These are phyloP conservation scores for Boletus speciosus DNA, from an alignment of 768 basidiomycete genomes.

Conservation along the genomic window DNA sequence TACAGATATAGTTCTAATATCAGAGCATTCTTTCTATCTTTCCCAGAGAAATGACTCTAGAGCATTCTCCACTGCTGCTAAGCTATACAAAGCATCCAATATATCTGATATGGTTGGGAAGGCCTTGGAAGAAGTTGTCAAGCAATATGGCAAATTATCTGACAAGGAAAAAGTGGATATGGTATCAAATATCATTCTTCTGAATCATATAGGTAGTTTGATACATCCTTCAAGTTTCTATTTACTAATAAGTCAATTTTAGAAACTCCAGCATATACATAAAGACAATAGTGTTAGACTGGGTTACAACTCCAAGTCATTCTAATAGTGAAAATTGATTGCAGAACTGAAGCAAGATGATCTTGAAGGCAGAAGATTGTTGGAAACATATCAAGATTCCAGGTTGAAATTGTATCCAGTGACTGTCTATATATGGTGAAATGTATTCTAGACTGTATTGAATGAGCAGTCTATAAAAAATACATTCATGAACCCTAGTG, in stretches of 20 bases:
- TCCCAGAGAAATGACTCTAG: background rate
- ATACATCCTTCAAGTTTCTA: background rate
- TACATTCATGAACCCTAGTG: no score
- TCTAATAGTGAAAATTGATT: background rate
- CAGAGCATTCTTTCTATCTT: background rate
- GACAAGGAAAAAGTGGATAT: background rate
- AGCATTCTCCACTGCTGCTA: background rate
- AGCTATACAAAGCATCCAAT: background rate
- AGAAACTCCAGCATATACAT: no score
- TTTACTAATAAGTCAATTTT: no score
- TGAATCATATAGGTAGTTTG: background rate
- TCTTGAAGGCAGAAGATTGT: no score
- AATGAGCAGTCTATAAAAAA: no score
- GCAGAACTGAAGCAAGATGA: no score
- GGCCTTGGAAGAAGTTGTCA: background rate
- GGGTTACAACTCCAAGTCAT: background rate
- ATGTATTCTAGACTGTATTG: no score
- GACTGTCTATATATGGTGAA: no score
- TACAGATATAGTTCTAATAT: background rate
- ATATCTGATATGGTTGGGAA: background rate
- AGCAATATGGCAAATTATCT: background rate
- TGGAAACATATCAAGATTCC: no score
- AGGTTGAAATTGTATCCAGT: no score
- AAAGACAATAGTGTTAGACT: background rate
- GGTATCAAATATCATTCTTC: background rate